These are phyloP conservation scores for Penicillium pulvis DNA, from an alignment of 495 filamentous ascomycete species.

Conservation along the genomic window DNA sequence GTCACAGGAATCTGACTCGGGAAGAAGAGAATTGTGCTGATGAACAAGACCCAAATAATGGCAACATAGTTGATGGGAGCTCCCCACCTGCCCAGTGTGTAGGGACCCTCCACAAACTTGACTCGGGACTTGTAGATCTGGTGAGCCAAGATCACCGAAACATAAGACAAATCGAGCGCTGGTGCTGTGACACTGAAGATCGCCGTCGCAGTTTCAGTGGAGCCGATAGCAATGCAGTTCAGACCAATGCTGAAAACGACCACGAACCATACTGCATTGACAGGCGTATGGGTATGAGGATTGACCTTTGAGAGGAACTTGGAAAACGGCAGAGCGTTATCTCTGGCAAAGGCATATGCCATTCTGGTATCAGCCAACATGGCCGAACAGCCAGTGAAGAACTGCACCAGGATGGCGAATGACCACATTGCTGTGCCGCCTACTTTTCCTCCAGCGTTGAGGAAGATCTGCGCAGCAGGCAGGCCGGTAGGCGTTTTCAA, in stretches of 20 bases:
- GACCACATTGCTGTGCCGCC: conserved; percentile 70
- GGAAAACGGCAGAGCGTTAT: conserved; percentile 70
- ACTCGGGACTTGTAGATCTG: conserved; percentile 59
- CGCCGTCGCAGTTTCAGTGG: conserved; percentile 64
- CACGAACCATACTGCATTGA: conserved; percentile 73
- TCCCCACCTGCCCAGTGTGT: conserved; percentile 63
- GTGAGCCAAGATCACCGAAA: conserved; percentile 68
- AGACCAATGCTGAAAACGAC: conserved; percentile 62
- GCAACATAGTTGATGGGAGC: conserved; percentile 60
- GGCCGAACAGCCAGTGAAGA: conserved; percentile 71
- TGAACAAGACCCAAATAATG: conserved; percentile 67
- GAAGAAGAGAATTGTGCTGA: conserved; percentile 69
- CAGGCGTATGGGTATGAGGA: conserved; percentile 58
- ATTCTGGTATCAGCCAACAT: conserved; percentile 73
- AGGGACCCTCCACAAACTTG: conserved; percentile 64
- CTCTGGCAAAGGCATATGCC: conserved; percentile 72
- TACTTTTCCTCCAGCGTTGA: conserved; percentile 63
- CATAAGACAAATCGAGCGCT: conserved; percentile 68
- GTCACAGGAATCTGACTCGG: conserved; percentile 64
- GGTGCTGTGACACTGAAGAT: conserved; percentile 75
- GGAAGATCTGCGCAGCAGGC: conserved; percentile 70
- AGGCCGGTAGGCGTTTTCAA: conserved; percentile 64
- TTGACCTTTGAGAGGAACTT: conserved; percentile 63
- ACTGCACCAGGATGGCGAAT: conserved; percentile 69
- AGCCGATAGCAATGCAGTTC: conserved; percentile 69